Evolutionary conservation across 2,329 filamentous ascomycete genomes (phyloP), one percentile per base, ranked within the genome.

Genomic region (Coniochaeta pulveracea): DNA sequence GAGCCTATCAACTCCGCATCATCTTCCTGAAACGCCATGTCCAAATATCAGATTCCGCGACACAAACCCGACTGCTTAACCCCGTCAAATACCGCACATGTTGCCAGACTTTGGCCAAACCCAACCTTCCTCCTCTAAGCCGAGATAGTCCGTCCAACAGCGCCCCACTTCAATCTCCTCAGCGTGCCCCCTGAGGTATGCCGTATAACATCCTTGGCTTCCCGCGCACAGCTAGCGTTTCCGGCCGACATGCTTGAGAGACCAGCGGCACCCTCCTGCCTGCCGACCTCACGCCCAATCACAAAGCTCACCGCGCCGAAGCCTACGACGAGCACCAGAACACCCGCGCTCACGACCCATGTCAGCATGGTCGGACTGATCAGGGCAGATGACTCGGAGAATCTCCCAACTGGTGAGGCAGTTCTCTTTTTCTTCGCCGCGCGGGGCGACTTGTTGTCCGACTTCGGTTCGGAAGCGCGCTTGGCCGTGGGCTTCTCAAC

Each of bases 251-350:
- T 50, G 22, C 40, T 17, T 32, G 37, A 21, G 18, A 35, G 18
- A 27, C 32, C n/a, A 56, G 57, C 58, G n/a, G 68, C 50, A 10
- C 58, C 58, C 46, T 81, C 75, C 42, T 78, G 71, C 21, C 71
- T 64, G 3, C 76, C 76, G 16, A 77, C 74, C 43, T 81, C 76
- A 17, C 75, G 62, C 5, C 77, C 76, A 38, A 80, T 74, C 16
- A 79, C 75, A 45, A 79, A 80, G 9, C 77, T 76, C n/a, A n/a
- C n/a, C 7, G 76, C 76, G 3, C 76, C 74, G 43, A 82, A 81
- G 3, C 76, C 76, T 21, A 81, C 75, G 2, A 79, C 76, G 9
- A 82, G 61, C 7, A 81, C 74, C 2, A 81, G 71, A 1, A 80
- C 76, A 12, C 77, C 76, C 6, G 76, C 76, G 36, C 71, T 74